phyloP scores from a whole-genome alignment of 2,329 filamentous ascomycete genomes.

The Stachybotrys echinatus region DNA sequence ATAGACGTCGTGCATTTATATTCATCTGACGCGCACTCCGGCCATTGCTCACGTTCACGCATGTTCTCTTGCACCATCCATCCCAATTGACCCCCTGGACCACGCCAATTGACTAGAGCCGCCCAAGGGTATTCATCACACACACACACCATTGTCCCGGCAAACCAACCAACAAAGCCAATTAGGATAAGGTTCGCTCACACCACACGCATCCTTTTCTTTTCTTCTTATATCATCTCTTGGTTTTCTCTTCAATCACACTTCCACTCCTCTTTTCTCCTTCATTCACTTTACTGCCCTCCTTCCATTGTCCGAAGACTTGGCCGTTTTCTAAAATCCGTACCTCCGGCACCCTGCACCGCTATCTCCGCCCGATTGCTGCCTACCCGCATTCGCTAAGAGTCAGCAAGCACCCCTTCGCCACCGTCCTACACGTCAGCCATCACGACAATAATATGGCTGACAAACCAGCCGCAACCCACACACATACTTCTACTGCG shows the following conservation, averaged over 20 bases:
- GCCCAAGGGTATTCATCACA: too few species aligned
- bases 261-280: background rate
- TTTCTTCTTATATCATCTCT: too few species aligned
- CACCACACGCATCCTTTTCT: too few species aligned
- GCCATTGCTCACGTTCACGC: background rate
- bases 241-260: too few species aligned
- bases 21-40: background rate
- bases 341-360: background rate
- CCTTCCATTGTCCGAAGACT: background rate
- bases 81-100: too few species aligned
- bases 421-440: constrained; percentile 9
- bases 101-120: too few species aligned
- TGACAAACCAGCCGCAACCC: constrained; percentile 28
- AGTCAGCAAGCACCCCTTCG: background rate
- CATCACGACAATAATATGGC: constrained; percentile 19
- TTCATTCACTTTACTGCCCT: background rate
- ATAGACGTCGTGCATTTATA: background rate
- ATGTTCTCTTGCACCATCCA: too few species aligned
- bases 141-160: too few species aligned
- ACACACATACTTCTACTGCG: constrained; percentile 19
- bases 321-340: background rate
- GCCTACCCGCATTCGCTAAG: background rate
- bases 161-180: too few species aligned
- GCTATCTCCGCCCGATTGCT: background rate
- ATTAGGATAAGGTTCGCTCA: too few species aligned